Percentiles rank a stretch among this genome's conserved stretches.
Evolutionary conservation across 2,329 filamentous ascomycete species (phyloP).

Genomic region (Alternaria conjuncta): DNA sequence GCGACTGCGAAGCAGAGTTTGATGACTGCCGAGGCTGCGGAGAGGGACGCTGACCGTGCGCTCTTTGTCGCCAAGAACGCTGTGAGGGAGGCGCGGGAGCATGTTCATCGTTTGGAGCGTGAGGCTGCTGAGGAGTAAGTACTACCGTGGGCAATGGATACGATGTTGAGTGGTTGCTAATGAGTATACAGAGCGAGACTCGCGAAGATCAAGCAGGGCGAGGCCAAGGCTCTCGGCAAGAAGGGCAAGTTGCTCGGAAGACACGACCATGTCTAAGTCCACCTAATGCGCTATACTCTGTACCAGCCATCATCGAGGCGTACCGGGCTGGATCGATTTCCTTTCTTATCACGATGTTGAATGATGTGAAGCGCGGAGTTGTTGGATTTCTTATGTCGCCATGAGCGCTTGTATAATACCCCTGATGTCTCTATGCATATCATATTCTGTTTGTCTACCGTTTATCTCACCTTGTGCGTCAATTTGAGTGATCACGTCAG

Average conservation of each 20-base stretch:
- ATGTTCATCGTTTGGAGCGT: slow-evolving; percentile 67
- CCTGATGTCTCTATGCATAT: neutral
- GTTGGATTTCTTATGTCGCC: neutral
- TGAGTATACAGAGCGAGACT: slow-evolving; percentile 51
- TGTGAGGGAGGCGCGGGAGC: slow-evolving; percentile 68
- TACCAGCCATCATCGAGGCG: no score
- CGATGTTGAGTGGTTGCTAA: neutral
- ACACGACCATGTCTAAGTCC: slow-evolving; percentile 19
- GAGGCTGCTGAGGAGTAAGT: slow-evolving; percentile 59
- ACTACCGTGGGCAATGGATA: no score
- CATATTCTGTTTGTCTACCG: neutral
- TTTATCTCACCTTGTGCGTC: neutral
- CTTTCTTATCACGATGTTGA: neutral
- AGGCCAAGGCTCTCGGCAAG: slow-evolving; percentile 70
- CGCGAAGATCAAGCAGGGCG: slow-evolving; percentile 72
- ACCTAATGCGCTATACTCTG: neutral
- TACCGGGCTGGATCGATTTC: no score
- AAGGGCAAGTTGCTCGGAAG: slow-evolving; percentile 69
- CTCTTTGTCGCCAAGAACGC: slow-evolving; percentile 63
- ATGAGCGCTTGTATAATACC: neutral
- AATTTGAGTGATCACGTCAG: neutral
- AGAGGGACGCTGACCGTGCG: slow-evolving; percentile 70
- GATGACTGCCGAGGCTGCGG: slow-evolving; percentile 66
- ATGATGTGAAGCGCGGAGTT: slow-evolving; percentile 1
- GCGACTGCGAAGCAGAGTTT: slow-evolving; percentile 67